Evolutionary conservation across 2,329 filamentous ascomycete genomes (phyloP).

Genomic region (Aspergillus ochraceus): DNA sequence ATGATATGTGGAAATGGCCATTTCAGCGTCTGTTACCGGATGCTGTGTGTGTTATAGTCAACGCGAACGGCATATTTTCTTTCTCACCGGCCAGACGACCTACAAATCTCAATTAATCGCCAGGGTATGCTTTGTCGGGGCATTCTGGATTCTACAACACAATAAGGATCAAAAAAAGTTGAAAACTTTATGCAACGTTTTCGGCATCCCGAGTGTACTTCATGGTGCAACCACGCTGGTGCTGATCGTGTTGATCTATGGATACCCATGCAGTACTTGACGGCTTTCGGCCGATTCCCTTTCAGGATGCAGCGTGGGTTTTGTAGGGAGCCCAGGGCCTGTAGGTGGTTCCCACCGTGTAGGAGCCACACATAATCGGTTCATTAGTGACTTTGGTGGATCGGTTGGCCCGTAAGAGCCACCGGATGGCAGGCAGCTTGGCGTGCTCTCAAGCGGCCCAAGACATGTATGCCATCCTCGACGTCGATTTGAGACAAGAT

Average conservation of each 20-base stretch:
- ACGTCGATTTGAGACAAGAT: background rate
- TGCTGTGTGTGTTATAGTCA: slow-evolving; percentile 19
- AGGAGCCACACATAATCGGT: background rate
- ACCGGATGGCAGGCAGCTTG: background rate
- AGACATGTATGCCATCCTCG: background rate
- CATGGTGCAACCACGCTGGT: background rate
- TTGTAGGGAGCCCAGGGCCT: background rate
- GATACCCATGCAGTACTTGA: background rate
- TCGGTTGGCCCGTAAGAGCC: background rate
- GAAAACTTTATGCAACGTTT: slow-evolving; percentile 30
- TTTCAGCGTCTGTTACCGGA: slow-evolving; percentile 29
- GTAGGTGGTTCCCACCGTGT: background rate
- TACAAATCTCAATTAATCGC: slow-evolving; percentile 30
- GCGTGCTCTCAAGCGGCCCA: background rate
- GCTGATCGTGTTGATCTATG: background rate
- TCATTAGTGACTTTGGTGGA: background rate
- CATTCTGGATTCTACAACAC: slow-evolving; percentile 32
- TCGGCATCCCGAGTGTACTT: slow-evolving; percentile 6
- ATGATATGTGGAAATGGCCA: slow-evolving; percentile 13
- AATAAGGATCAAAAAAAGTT: slow-evolving; percentile 40
- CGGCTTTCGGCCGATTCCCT: background rate
- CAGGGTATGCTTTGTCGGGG: slow-evolving; percentile 31
- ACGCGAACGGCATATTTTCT: slow-evolving; percentile 7
- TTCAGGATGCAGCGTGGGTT: background rate
- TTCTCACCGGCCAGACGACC: slow-evolving; percentile 29